These are phyloP conservation scores for Stropharia rugosoannulata DNA, from an alignment of 768 basidiomycete species.

Conservation along the genomic window DNA sequence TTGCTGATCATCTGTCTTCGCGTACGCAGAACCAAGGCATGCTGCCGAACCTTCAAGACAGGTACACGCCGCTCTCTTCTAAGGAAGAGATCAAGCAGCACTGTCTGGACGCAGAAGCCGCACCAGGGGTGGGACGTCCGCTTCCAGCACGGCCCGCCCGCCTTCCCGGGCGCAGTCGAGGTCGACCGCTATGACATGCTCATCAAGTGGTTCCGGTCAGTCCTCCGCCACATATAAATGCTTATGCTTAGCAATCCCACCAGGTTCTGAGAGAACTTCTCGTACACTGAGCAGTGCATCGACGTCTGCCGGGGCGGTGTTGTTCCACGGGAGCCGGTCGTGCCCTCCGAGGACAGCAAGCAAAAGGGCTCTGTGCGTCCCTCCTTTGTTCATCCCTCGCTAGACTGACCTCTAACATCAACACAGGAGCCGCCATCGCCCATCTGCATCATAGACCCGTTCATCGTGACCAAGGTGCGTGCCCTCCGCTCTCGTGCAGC, in stretches of 20 bases:
- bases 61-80: slow-evolving; percentile 14
- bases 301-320: slow-evolving; percentile 43
- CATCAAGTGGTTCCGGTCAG: slow-evolving; percentile 43
- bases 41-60: slow-evolving; percentile 53
- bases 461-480: slow-evolving; percentile 9
- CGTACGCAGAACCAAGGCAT: slow-evolving; percentile 37
- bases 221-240: not conserved
- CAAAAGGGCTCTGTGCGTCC: not conserved
- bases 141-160: slow-evolving; percentile 3
- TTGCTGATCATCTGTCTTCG: too few relatives aligned
- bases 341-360: not conserved
- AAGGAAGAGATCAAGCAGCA: slow-evolving; percentile 9
- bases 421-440: not conserved
- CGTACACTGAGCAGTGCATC: slow-evolving; percentile 28
- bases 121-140: slow-evolving; percentile 29
- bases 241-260: not conserved
- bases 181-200: slow-evolving; percentile 21
- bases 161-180: not conserved
- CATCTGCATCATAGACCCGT: slow-evolving; percentile 1
- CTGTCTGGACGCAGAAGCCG: slow-evolving; percentile 31
- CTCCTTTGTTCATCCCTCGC: not conserved
- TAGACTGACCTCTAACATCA: not conserved
- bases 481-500: not conserved
- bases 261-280: slow-evolving; percentile 49
- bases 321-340: slow-evolving; percentile 1